phyloP scores from a whole-genome alignment of 73 alveolate species.

The Stentor roeselii region DNA sequence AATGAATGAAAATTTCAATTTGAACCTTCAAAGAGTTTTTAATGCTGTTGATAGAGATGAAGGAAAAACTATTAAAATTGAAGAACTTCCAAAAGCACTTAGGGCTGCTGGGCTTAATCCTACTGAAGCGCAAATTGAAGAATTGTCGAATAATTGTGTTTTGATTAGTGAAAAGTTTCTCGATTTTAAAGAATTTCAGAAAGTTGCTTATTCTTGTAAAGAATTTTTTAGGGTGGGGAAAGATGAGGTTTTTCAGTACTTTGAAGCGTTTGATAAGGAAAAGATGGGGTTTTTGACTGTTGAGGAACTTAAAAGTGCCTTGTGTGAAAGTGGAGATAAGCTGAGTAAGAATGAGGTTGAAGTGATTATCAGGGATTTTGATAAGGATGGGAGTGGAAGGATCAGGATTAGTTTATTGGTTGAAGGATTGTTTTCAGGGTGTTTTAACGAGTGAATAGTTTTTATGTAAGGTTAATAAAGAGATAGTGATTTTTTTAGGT shows the following conservation, averaged over 20 bases:
- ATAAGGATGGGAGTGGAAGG: neutral
- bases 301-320: neutral
- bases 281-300: neutral
- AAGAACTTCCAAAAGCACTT: neutral
- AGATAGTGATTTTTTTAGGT: no score
- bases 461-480: no score
- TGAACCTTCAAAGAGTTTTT: neutral
- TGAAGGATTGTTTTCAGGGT: slow-evolving; percentile 43
- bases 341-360: neutral
- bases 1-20: neutral
- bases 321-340: neutral
- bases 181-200: neutral
- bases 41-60: neutral
- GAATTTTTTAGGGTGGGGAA: neutral
- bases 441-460: no score
- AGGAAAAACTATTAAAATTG: neutral
- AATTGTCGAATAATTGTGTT: neutral
- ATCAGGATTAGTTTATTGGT: slow-evolving; percentile 43
- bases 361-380: slow-evolving; percentile 6
- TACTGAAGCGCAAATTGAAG: neutral
- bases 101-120: slow-evolving; percentile 7
- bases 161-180: neutral
- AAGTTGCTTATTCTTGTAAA: neutral
- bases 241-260: neutral
- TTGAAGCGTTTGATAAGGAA: neutral